Percentiles rank a stretch among this genome's conserved stretches.
These are phyloP conservation scores for Fusarium sp. DNA, from an alignment of 2,329 filamentous ascomycete genomes.

Conservation along the genomic window DNA sequence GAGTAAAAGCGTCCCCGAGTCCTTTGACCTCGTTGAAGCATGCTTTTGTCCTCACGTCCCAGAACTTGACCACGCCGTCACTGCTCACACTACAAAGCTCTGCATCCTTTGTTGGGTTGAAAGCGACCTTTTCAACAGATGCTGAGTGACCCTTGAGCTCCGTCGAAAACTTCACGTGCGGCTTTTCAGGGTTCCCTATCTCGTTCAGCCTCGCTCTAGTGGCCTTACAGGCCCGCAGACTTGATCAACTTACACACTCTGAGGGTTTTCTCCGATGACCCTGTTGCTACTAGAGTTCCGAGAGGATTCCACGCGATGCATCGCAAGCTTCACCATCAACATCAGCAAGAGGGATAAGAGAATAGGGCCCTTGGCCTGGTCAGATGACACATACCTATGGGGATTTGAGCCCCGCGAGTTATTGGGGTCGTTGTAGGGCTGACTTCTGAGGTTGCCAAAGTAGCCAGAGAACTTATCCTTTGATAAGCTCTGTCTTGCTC, in stretches of 20 bases:
- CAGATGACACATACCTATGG: slow-evolving; percentile 60
- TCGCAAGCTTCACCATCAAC: slow-evolving; percentile 64
- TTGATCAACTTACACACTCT: slow-evolving; percentile 70
- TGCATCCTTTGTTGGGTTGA: slow-evolving; percentile 79
- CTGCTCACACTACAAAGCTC: slow-evolving; percentile 79
- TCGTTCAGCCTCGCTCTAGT: not conserved
- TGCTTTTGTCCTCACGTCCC: slow-evolving; percentile 79
- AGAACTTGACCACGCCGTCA: slow-evolving; percentile 80
- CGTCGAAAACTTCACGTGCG: slow-evolving; percentile 77
- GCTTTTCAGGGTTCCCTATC: slow-evolving; percentile 79
- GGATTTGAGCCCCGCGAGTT: slow-evolving; percentile 62
- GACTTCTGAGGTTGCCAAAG: slow-evolving; percentile 75
- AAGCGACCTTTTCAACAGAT: slow-evolving; percentile 78
- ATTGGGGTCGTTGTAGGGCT: slow-evolving; percentile 73
- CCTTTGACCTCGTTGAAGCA: slow-evolving; percentile 75
- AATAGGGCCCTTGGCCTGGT: not conserved
- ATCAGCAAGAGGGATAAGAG: slow-evolving; percentile 17
- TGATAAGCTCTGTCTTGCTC: slow-evolving; percentile 64
- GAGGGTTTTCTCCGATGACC: slow-evolving; percentile 73
- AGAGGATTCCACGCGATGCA: slow-evolving; percentile 90
- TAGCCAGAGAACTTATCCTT: slow-evolving; percentile 75
- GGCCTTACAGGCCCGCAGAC: not conserved
- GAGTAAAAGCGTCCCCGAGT: slow-evolving; percentile 72
- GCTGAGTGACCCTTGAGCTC: slow-evolving; percentile 75
- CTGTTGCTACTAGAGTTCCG: slow-evolving; percentile 85